Percentiles rank a stretch among this genome's conserved stretches.
These are phyloP conservation scores for Trametes hirsuta DNA, from an alignment of 1,284 basidiomycete genomes.

Conservation along the genomic window DNA sequence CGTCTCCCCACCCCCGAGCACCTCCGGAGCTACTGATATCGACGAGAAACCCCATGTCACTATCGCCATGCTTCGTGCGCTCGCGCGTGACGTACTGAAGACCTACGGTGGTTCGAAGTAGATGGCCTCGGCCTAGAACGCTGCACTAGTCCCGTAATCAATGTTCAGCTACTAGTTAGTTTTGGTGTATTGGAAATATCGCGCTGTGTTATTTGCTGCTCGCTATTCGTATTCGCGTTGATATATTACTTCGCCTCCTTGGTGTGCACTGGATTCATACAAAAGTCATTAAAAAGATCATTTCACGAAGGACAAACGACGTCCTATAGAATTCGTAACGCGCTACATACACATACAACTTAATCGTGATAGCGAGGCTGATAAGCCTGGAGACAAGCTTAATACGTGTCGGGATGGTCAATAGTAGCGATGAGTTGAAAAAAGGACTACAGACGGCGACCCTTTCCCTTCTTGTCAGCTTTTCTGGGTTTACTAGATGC, in stretches of 20 bases:
- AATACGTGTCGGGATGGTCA: too few relatives aligned
- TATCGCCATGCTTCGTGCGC: conserved; percentile 67
- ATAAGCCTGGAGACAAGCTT: not conserved
- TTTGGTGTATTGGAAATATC: not conserved
- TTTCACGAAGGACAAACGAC: too few relatives aligned
- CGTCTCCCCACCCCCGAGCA: conserved; percentile 42
- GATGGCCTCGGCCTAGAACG: not conserved
- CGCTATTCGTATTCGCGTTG: not conserved
- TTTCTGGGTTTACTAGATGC: too few relatives aligned
- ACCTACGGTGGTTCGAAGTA: conserved; percentile 19
- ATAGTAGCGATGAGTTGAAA: too few relatives aligned
- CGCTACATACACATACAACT: too few relatives aligned
- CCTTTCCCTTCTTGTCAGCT: too few relatives aligned
- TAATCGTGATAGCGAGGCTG: too few relatives aligned
- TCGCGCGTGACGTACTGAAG: conserved; percentile 63
- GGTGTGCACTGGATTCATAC: not conserved
- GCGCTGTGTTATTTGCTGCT: not conserved
- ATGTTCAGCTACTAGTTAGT: not conserved
- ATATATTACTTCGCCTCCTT: not conserved
- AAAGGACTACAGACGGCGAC: too few relatives aligned
- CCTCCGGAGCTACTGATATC: conserved; percentile 33
- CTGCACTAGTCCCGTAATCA: too few relatives aligned
- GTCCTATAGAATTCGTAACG: too few relatives aligned
- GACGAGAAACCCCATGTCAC: conserved; percentile 49
- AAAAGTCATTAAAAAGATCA: not conserved